Evolutionary conservation across 805 yeast species (phyloP), one percentile per base, ranked within the genome.

Genomic region (Monosporozyma unispora): DNA sequence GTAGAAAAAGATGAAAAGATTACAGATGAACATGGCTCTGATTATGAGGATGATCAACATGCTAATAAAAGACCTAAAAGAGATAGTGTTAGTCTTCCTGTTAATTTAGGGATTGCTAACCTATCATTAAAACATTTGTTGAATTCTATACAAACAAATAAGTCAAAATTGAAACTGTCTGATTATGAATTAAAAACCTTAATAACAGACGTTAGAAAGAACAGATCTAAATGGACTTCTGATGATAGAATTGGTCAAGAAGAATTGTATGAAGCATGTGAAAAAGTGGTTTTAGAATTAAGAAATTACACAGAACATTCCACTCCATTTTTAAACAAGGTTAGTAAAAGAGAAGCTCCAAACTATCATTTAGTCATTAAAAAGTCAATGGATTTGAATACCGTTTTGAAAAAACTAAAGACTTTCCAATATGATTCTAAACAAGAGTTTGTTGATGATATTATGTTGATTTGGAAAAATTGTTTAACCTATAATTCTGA

Each of bases 341-440:
- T 93, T n/a, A 87, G 93, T 51, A 93, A 93, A 63, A 77, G 99
- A 49, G 99, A 93, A 60, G 99, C 99, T 0, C 99, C 99, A 7
- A 93, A 93, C 63, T 93, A 93, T 67, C 88, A 88, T 55, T 82
- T 84, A 50, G 76, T 93, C 40, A 91, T 93, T 59, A 90, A 88
- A 58, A 80, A 79, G 50, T 98, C 99, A 21, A 93, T 93, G 99
- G 99, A 93, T 62, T 72, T 93, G 56, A 90, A 89, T 61, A 91
- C 97, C 0, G 96, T 95, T 12, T 75, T 88, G 81, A 90, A 89
- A 61, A 93, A 91, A 64, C 70, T 95, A 59, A 89, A 89, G 61
- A 72, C 76, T 4, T 80, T 87, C 53, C 91, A 87, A 57, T 93
- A 93, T 67, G 78, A 76, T 52, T 85, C 88, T 40, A 93, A 93